These are phyloP conservation scores for Cochlearia excelsa DNA, from an alignment of 345 rosid genomes.

Conservation along the genomic window DNA sequence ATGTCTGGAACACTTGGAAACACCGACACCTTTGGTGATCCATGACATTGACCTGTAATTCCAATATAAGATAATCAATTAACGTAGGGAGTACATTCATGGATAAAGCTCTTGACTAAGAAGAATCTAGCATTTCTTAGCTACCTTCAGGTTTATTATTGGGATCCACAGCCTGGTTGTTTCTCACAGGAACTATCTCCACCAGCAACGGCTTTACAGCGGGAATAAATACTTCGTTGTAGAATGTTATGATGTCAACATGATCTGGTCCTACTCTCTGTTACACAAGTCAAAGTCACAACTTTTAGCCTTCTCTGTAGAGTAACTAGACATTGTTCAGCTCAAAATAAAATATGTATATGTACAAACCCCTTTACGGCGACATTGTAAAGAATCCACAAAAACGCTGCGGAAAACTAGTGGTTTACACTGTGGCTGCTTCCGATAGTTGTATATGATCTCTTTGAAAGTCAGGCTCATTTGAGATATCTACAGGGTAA, in stretches of 20 bases:
- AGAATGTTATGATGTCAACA: conserved; percentile 69
- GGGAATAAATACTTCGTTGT: conserved; percentile 55
- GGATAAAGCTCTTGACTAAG: background rate
- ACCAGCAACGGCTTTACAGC: background rate
- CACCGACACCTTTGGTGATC: conserved; percentile 76
- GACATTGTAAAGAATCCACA: conserved; percentile 42
- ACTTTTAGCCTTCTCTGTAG: background rate
- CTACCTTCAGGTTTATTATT: conserved; percentile 1
- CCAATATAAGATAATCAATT: conserved; percentile 18
- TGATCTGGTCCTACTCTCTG: conserved; percentile 64
- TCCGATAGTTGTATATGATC: conserved; percentile 61
- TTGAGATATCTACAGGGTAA: conserved; percentile 54
- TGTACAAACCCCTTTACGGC: conserved; percentile 31
- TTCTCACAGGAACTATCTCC: conserved; percentile 49
- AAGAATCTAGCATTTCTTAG: background rate
- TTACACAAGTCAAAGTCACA: conserved; percentile 15
- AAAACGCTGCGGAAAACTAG: conserved; percentile 61
- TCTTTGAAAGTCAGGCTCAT: conserved; percentile 60
- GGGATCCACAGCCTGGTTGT: background rate
- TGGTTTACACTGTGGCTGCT: conserved; percentile 67
- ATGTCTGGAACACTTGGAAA: conserved; percentile 93
- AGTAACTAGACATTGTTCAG: background rate
- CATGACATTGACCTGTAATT: conserved; percentile 69
- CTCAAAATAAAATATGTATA: background rate
- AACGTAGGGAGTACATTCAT: conserved; percentile 9